Evolutionary conservation across 495 filamentous ascomycete species (phyloP).

Genomic region (Pyrenula massariospora): DNA sequence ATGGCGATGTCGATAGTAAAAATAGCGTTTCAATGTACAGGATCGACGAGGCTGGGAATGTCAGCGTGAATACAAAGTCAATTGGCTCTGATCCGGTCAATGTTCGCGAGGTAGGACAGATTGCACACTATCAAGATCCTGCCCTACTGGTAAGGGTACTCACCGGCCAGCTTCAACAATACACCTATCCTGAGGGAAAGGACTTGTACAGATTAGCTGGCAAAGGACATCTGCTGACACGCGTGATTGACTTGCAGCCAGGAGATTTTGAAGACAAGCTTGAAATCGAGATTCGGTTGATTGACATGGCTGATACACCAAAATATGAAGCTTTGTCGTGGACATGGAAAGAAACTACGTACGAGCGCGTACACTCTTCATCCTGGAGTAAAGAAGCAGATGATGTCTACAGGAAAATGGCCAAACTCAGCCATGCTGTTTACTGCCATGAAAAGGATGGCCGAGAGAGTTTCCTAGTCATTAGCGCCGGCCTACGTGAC

Average conservation of each 20-base stretch:
- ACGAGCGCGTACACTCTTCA: background rate
- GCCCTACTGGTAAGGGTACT: background rate
- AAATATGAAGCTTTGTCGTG: background rate
- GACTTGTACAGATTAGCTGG: background rate
- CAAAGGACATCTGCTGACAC: background rate
- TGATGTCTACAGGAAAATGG: background rate
- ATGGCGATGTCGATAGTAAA: background rate
- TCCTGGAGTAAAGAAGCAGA: background rate
- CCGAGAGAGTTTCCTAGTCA: background rate
- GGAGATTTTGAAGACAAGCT: background rate
- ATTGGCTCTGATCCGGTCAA: background rate
- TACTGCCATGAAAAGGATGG: background rate
- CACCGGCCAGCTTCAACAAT: background rate
- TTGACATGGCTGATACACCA: background rate
- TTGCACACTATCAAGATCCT: background rate
- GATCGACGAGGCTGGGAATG: background rate
- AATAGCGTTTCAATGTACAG: background rate
- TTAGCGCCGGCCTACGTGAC: background rate
- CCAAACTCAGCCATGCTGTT: background rate
- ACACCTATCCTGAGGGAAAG: background rate
- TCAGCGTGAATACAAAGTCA: background rate
- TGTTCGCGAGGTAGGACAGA: background rate
- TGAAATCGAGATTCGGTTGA: background rate
- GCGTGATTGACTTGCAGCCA: background rate
- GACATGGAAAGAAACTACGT: background rate